phyloP scores from a whole-genome alignment of 1,139 yeast species.

The Petasospora rhodanensis region DNA sequence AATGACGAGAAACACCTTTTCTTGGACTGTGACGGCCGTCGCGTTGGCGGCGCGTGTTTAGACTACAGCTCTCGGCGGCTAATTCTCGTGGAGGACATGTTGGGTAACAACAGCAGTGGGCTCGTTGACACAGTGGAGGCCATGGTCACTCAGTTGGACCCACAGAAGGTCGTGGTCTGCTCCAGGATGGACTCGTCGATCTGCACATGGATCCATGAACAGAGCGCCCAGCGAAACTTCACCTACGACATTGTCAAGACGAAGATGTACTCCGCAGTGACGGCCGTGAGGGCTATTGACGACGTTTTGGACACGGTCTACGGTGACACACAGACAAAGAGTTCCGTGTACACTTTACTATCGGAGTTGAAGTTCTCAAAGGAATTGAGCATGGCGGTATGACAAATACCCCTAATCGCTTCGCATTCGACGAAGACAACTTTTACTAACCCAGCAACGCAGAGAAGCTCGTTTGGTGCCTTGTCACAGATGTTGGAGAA shows the following conservation, averaged over 20 bases:
- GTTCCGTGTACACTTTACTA: slow-evolving; percentile 4
- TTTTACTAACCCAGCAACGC: slow-evolving; percentile 2
- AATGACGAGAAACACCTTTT: too few species aligned
- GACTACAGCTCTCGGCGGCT: too few species aligned
- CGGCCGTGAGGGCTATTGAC: slow-evolving; percentile 4
- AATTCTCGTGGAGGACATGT: too few species aligned
- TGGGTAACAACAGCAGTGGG: not conserved
- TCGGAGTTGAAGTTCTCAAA: slow-evolving; percentile 7
- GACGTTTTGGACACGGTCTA: slow-evolving; percentile 1
- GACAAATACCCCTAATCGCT: slow-evolving; percentile 1
- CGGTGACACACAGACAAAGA: too few species aligned
- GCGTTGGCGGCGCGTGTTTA: too few species aligned
- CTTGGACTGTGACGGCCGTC: too few species aligned
- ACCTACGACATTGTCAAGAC: slow-evolving; percentile 7
- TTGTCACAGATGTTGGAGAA: slow-evolving; percentile 3
- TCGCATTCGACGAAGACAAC: not conserved
- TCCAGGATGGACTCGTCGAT: slow-evolving; percentile 3
- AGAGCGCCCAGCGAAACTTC: slow-evolving; percentile 7
- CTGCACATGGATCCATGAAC: slow-evolving; percentile 2
- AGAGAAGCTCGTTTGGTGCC: slow-evolving; percentile 8
- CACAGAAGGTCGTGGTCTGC: slow-evolving; percentile 5
- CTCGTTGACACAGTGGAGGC: slow-evolving; percentile 1
- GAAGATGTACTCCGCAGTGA: slow-evolving; percentile 3
- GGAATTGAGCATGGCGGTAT: slow-evolving; percentile 8
- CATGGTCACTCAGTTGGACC: slow-evolving; percentile 2